phyloP scores from a whole-genome alignment of 2,329 filamentous ascomycete species.

The Fusarium veterinarium region DNA sequence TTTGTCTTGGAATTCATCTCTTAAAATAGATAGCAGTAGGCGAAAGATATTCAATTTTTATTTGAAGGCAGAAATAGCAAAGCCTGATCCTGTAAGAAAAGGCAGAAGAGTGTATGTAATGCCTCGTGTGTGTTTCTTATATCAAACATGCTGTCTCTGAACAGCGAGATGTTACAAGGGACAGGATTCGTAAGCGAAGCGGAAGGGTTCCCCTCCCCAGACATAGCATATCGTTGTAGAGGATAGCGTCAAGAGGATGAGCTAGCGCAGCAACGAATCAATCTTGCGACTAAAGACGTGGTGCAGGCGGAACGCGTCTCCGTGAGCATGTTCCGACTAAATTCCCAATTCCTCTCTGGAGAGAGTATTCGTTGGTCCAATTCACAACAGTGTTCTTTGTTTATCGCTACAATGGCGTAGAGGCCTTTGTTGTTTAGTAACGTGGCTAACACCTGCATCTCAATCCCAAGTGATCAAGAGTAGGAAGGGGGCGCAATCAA shows the following conservation, averaged over 20 bases:
- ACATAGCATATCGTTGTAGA: not conserved
- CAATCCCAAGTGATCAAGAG: no score
- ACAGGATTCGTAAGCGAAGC: not conserved
- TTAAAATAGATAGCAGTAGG: not conserved
- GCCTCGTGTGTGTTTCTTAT: not conserved
- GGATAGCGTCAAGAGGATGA: not conserved
- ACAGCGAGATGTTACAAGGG: no score
- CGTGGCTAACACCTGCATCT: no score
- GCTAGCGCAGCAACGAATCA: not conserved
- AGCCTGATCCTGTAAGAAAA: accelerated
- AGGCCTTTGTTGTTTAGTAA: accelerated
- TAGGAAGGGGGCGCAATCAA: not conserved
- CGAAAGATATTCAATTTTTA: not conserved
- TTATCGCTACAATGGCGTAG: accelerated
- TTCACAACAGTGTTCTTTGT: not conserved
- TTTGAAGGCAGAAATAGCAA: not conserved
- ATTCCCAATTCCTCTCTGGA: no score
- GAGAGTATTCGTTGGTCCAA: no score
- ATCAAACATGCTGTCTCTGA: not conserved
- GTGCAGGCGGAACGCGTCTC: not conserved
- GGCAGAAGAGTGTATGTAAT: not conserved
- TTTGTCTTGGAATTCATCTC: not conserved
- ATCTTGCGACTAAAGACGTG: not conserved
- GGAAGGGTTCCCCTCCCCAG: not conserved
- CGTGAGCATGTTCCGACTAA: no score